A percentile compares a stretch with the other conserved stretches of the same genome.
These are phyloP conservation scores for Exophiala calicioides DNA, from an alignment of 2,329 filamentous ascomycete genomes.

Conservation along the genomic window DNA sequence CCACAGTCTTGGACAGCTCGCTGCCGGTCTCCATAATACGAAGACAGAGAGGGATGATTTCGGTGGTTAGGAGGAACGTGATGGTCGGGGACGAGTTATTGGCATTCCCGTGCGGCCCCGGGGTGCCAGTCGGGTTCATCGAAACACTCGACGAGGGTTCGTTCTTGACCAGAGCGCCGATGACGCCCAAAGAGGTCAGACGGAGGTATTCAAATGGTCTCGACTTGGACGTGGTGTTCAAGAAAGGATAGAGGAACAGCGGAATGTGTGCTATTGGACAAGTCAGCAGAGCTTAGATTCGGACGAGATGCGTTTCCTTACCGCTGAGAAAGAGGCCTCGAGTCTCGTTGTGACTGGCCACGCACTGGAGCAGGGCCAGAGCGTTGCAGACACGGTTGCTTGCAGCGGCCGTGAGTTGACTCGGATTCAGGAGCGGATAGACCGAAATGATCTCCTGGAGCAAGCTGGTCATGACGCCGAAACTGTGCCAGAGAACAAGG, in stretches of 20 bases:
- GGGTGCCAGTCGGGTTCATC: constrained; percentile 27
- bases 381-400: constrained; percentile 98
- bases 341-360: constrained; percentile 96
- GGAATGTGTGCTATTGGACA: constrained; percentile 83
- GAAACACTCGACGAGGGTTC: constrained; percentile 52
- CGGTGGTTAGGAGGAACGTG: constrained; percentile 96
- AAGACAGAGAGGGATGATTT: constrained; percentile 96
- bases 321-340: constrained; percentile 90
- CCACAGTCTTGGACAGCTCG: constrained; percentile 96
- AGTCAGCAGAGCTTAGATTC: constrained; percentile 1
- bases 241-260: constrained; percentile 94
- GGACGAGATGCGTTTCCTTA: constrained; percentile 43
- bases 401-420: constrained; percentile 93
- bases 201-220: constrained; percentile 96
- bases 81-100: constrained; percentile 82
- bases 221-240: constrained; percentile 98
- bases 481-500: constrained; percentile 96
- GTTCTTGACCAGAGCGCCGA: constrained; percentile 96
- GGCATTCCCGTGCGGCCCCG: constrained; percentile 18
- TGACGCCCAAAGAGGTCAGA: constrained; percentile 91
- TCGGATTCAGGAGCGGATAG: constrained; percentile 93
- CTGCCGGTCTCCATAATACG: constrained; percentile 99
- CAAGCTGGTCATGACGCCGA: constrained; percentile 98
- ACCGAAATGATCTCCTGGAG: constrained; percentile 99
- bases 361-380: constrained; percentile 90